These are phyloP conservation scores for Tuber aestivum DNA, from an alignment of 495 filamentous ascomycete genomes.

Conservation along the genomic window DNA sequence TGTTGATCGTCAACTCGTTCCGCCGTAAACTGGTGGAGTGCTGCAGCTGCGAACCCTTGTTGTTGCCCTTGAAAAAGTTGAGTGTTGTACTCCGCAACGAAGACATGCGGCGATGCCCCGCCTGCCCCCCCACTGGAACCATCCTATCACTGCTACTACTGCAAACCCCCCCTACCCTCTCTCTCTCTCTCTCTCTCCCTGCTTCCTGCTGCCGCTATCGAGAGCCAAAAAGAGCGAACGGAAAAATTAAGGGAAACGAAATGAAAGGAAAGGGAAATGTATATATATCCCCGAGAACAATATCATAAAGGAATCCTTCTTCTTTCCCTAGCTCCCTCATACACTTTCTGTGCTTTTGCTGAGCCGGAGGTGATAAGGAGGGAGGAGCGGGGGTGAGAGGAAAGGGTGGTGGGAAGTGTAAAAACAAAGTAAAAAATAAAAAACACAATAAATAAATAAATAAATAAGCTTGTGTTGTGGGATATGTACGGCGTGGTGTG, in stretches of 20 bases:
- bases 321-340: slow-evolving; percentile 20
- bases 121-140: slow-evolving; percentile 35
- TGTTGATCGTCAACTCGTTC: slow-evolving; percentile 35
- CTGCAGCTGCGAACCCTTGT: slow-evolving; percentile 21
- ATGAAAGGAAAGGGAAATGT: slow-evolving; percentile 25
- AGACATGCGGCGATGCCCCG: slow-evolving; percentile 37
- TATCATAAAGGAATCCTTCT: slow-evolving; percentile 30
- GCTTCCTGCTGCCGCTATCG: slow-evolving; percentile 21
- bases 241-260: slow-evolving; percentile 17
- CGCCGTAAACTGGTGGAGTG: slow-evolving; percentile 27
- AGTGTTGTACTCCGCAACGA: slow-evolving; percentile 38
- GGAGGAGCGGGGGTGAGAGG: background rate
- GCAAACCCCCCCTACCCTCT: slow-evolving; percentile 32
- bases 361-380: background rate
- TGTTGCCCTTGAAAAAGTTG: slow-evolving; percentile 41
- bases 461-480: slow-evolving; percentile 28
- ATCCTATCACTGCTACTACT: slow-evolving; percentile 27
- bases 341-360: slow-evolving; percentile 15
- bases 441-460: slow-evolving; percentile 16
- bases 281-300: slow-evolving; percentile 26
- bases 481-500: slow-evolving; percentile 35
- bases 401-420: slow-evolving; percentile 27
- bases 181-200: slow-evolving; percentile 25
- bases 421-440: background rate
- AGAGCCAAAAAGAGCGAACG: slow-evolving; percentile 14